phyloP scores from a whole-genome alignment of 2,329 filamentous ascomycete species.

The Trichoderma pleuroti region DNA sequence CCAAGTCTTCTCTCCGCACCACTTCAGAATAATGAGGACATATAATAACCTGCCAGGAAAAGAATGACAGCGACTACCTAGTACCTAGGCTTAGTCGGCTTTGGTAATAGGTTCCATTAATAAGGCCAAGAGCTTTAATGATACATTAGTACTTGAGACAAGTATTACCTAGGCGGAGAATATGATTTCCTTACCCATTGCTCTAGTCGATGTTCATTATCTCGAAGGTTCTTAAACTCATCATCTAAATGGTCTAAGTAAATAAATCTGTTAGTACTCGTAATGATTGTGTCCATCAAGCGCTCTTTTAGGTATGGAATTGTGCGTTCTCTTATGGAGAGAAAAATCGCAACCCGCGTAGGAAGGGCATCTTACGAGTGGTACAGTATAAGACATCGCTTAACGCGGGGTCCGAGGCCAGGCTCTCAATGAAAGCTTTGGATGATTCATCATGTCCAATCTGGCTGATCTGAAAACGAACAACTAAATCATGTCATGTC shows the following conservation, averaged over 20 bases:
- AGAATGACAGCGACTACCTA: neutral
- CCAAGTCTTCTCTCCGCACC: neutral
- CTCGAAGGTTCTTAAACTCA: neutral
- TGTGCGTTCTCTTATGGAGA: neutral
- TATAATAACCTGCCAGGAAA: neutral
- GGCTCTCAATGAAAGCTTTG: neutral
- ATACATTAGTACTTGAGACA: neutral
- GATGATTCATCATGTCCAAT: neutral
- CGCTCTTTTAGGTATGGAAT: neutral
- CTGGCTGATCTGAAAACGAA: neutral
- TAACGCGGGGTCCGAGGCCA: neutral
- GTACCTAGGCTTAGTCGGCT: neutral
- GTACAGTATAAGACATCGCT: neutral
- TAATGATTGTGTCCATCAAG: rapidly evolving
- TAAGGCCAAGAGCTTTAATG: neutral
- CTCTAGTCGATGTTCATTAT: neutral
- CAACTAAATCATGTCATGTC: neutral
- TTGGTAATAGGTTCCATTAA: neutral
- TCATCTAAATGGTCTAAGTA: neutral
- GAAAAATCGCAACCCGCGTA: neutral
- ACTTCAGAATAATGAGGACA: neutral
- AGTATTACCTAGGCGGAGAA: neutral
- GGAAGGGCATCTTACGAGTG: neutral
- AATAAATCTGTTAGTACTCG: neutral
- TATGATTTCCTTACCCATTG: neutral